Conservation (phyloP, 75 land plant genomes). For the Isoetes taiwanensis region DNA sequence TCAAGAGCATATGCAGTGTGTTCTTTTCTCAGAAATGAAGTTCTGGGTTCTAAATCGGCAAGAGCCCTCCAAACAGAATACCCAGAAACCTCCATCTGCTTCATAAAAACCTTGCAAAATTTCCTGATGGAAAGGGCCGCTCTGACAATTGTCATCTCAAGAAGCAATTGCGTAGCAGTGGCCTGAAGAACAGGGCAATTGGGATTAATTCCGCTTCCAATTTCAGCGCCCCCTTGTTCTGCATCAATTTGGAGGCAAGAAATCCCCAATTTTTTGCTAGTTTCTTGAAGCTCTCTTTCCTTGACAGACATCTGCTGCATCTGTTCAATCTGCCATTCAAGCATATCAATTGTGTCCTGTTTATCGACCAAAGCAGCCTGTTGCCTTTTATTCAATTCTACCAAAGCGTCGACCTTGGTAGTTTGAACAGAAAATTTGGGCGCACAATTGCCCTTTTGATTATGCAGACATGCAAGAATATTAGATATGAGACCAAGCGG, state of each 20-base stretch:
- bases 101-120: slow-evolving; percentile 6
- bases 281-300: background rate
- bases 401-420: no score
- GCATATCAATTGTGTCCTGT: no score
- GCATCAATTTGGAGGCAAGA: background rate
- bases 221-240: background rate
- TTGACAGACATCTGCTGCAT: background rate
- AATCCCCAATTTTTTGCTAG: background rate
- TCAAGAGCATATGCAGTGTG: slow-evolving; percentile 1
- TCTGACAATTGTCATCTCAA: background rate
- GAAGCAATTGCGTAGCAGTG: background rate
- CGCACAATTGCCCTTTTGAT: no score
- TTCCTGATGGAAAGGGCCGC: background rate
- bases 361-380: background rate
- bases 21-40: background rate
- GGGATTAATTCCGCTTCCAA: background rate
- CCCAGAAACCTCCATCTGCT: slow-evolving; percentile 6
- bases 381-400: background rate
- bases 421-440: no score
- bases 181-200: background rate
- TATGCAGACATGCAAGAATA: no score
- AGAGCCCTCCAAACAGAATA: background rate
- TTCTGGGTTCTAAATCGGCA: background rate
- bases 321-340: background rate
- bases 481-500: no score